Percentiles rank a stretch among this genome's conserved stretches.
Evolutionary conservation across 2,329 filamentous ascomycete genomes (phyloP).

Genomic region (Periconia digitata): DNA sequence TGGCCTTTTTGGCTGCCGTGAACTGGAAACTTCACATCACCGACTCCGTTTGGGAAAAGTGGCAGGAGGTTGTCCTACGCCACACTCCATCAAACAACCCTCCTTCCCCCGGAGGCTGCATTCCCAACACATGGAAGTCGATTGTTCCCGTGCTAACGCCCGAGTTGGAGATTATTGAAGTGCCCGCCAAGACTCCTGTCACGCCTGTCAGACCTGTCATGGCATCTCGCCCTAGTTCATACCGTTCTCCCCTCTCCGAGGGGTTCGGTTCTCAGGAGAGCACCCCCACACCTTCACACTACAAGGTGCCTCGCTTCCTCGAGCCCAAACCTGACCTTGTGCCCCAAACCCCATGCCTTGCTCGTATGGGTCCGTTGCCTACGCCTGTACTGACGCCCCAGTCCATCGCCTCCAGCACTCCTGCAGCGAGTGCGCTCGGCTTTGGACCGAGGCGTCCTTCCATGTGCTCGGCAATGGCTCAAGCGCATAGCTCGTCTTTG

Average conservation of each 20-base stretch:
- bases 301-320: conserved; percentile 50
- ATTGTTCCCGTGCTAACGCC: conserved; percentile 60
- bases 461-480: conserved; percentile 61
- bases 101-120: conserved; percentile 40
- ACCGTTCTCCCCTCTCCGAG: conserved; percentile 26
- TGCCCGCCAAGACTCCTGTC: conserved; percentile 36
- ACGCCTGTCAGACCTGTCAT: conserved; percentile 27
- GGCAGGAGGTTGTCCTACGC: conserved; percentile 89
- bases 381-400: conserved; percentile 66
- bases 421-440: conserved; percentile 60
- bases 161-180: conserved; percentile 54
- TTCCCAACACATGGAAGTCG: conserved; percentile 47
- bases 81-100: conserved; percentile 66
- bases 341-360: conserved; percentile 56
- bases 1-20: conserved; percentile 85
- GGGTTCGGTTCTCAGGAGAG: conserved; percentile 43
- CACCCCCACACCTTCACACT: conserved; percentile 46
- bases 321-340: conserved; percentile 55
- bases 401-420: conserved; percentile 56
- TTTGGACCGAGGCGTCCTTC: conserved; percentile 56
- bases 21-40: conserved; percentile 95
- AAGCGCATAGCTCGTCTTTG: conserved; percentile 57
- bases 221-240: conserved; percentile 23
- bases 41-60: conserved; percentile 83
- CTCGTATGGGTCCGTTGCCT: conserved; percentile 58